Conservation (phyloP, 2,329 filamentous ascomycete genomes). For the Penicillium sp. region DNA sequence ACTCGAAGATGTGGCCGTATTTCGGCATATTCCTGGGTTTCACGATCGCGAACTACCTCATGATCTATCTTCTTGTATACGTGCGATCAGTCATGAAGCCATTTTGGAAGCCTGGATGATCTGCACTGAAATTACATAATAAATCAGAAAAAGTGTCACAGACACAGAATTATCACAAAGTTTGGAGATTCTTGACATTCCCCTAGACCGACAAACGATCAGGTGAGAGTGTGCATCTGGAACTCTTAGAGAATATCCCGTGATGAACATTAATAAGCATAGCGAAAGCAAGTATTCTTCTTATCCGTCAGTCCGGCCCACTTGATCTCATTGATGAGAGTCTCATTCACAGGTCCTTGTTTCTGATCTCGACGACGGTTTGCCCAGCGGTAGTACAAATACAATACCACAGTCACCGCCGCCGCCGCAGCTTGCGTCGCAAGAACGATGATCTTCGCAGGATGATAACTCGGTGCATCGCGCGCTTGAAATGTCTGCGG, state of each 20-base stretch:
- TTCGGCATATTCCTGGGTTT: conserved; percentile 37
- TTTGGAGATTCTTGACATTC: no score
- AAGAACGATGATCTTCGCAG: conserved; percentile 44
- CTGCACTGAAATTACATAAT: no score
- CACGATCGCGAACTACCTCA: conserved; percentile 35
- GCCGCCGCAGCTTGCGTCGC: conserved; percentile 36
- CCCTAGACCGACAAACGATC: no score
- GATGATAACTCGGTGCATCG: conserved; percentile 37
- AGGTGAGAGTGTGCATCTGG: no score
- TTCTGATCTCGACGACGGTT: conserved; percentile 30
- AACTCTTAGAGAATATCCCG: no score
- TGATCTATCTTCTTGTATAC: conserved; percentile 37
- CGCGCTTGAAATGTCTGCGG: conserved; percentile 12
- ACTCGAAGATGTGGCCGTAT: conserved; percentile 36
- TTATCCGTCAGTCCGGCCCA: conserved; percentile 37
- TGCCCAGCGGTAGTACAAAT: conserved; percentile 30
- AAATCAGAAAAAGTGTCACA: no score
- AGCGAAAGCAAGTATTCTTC: conserved; percentile 35
- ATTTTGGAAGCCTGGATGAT: conserved; percentile 27
- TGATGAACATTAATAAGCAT: conserved; percentile 28
- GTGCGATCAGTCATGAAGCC: conserved; percentile 33
- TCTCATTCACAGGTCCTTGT: conserved; percentile 11
- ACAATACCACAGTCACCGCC: conserved; percentile 29
- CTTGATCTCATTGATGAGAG: conserved; percentile 23
- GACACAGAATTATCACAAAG: no score